phyloP scores from a whole-genome alignment of 805 yeast species.

The Cyberlindnera xylosilytica region DNA sequence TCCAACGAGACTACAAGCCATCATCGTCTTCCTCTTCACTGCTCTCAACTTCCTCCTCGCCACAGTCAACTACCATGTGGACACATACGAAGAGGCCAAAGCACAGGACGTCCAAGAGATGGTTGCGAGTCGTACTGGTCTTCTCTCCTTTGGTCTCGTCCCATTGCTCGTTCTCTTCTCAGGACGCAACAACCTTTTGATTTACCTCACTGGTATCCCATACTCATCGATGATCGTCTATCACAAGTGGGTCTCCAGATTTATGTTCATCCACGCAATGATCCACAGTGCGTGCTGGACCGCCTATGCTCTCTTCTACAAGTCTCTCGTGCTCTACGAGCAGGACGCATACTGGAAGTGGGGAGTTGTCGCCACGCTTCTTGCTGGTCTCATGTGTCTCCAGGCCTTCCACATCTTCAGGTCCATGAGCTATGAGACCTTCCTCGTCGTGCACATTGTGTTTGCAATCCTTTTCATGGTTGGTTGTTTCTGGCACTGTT shows the following conservation, averaged over 20 bases:
- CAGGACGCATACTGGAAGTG: constrained; percentile 20
- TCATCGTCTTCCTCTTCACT: constrained; percentile 35
- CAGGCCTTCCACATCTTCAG: constrained; percentile 53
- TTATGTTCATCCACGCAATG: constrained; percentile 28
- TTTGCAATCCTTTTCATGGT: constrained; percentile 51
- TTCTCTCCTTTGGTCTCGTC: constrained; percentile 32
- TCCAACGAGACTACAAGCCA: constrained; percentile 24
- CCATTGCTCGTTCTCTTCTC: constrained; percentile 61
- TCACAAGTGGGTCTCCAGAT: constrained; percentile 63
- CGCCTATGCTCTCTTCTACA: constrained; percentile 2
- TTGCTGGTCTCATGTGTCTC: constrained; percentile 41
- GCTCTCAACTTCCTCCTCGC: constrained; percentile 15
- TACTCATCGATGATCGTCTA: constrained; percentile 57
- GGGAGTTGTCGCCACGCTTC: constrained; percentile 46
- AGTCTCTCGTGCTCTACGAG: constrained; percentile 9
- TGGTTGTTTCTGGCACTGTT: constrained; percentile 59
- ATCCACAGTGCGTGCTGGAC: constrained; percentile 20
- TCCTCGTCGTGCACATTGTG: constrained; percentile 55
- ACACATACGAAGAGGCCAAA: background rate
- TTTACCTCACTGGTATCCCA: constrained; percentile 58
- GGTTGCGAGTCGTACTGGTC: constrained; percentile 24
- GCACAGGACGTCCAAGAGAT: background rate
- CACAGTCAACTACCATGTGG: constrained; percentile 5
- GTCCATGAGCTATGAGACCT: constrained; percentile 53
- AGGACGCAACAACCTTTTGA: constrained; percentile 66